Evolutionary conservation across 2,329 filamentous ascomycete species (phyloP).

Genomic region (Fusarium solani-melongenae): DNA sequence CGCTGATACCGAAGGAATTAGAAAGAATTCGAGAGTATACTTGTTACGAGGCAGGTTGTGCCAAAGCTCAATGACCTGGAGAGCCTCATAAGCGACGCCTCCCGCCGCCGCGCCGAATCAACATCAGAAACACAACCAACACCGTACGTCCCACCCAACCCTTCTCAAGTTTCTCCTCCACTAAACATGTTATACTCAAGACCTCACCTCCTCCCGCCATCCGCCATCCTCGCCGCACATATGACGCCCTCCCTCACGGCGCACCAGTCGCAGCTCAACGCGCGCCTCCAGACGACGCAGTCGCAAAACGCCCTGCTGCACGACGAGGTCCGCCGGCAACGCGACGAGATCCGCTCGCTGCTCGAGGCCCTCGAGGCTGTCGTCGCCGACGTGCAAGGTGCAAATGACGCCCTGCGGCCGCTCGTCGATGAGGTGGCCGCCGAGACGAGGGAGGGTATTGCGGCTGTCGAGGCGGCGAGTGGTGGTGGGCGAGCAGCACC

Average conservation of each 20-base stretch:
- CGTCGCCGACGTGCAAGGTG: conserved; percentile 65
- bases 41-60: conserved; percentile 64
- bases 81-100: conserved; percentile 63
- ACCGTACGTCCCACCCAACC: conserved; percentile 54
- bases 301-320: conserved; percentile 66
- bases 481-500: not conserved
- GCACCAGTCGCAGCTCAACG: conserved; percentile 68
- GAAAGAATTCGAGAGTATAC: conserved; percentile 68
- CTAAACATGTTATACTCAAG: conserved; percentile 42
- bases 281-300: conserved; percentile 66
- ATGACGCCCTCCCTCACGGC: conserved; percentile 62
- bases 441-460: conserved; percentile 57
- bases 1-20: conserved; percentile 36
- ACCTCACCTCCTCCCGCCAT: conserved; percentile 67
- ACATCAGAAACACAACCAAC: conserved; percentile 49
- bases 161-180: not conserved
- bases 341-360: conserved; percentile 64
- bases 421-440: conserved; percentile 60
- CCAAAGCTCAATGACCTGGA: conserved; percentile 70
- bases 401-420: conserved; percentile 60
- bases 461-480: conserved; percentile 31
- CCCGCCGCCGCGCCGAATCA: conserved; percentile 38
- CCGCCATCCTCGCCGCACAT: conserved; percentile 65
- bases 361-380: conserved; percentile 61
- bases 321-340: conserved; percentile 63